Evolutionary conservation across 306 rosid genomes (phyloP).

Genomic region (Cyclanthera cordifolia): DNA sequence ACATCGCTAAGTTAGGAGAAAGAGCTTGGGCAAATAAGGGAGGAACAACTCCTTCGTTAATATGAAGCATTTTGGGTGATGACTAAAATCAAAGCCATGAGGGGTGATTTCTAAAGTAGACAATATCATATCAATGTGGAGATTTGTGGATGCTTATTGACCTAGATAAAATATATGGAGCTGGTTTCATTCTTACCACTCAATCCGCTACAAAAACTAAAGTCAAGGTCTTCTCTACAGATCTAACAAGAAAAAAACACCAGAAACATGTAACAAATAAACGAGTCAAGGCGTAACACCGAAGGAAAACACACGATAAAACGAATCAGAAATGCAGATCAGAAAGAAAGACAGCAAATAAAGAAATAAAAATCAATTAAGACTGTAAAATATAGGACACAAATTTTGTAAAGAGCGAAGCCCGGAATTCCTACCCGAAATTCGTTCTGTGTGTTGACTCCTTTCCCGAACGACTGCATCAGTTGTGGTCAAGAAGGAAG

Average conservation of each 20-base stretch:
- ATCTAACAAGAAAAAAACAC: neutral
- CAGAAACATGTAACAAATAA: neutral
- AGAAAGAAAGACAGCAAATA: neutral
- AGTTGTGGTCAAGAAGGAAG: conserved; percentile 29
- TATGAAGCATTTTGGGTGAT: too few species aligned
- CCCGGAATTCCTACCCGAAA: conserved; percentile 50
- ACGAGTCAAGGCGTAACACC: neutral
- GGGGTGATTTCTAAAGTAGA: too few species aligned
- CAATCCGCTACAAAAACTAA: neutral
- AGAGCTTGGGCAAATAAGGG: neutral
- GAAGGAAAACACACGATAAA: neutral
- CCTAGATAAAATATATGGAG: neutral
- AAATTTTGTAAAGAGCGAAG: neutral
- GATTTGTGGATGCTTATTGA: too few species aligned
- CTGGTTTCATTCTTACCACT: neutral
- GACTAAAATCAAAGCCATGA: too few species aligned
- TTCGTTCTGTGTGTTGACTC: conserved; percentile 70
- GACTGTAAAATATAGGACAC: neutral
- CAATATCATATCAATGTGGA: too few species aligned
- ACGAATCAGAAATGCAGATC: neutral
- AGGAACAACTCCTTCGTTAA: too few species aligned
- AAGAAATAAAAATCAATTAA: neutral
- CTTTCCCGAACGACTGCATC: conserved; percentile 45
- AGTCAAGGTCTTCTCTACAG: neutral
- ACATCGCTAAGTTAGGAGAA: too few species aligned